Evolutionary conservation across 192 early-diverging fungal genomes (phyloP), one percentile per base, ranked within the genome.

Genomic region (Thamnidium elegans): DNA sequence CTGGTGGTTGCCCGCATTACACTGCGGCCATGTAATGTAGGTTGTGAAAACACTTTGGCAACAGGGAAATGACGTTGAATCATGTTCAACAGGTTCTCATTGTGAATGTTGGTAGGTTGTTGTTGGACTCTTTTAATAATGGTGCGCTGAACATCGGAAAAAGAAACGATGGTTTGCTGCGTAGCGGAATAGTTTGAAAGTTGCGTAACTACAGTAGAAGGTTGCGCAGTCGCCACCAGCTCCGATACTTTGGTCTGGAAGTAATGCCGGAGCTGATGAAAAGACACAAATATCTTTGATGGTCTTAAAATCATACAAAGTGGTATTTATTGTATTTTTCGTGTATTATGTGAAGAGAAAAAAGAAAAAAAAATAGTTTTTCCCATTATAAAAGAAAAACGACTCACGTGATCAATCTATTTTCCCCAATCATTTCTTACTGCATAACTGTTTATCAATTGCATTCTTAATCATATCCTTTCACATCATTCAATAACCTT

Each of bases 191-290:
- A 39, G 0, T 43, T 19, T 23, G 15, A 5, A 7, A 32, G n/a
- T 51, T 32, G 45, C 14, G 26, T 36, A n/a, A 50, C 34, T 9
- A 54, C 26, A 17, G 30, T 36, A 30, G 45, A 26, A 48, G 65
- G 44, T 46, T 58, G 52, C 19, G 36, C 19, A 1, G 32, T 39
- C 58, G n/a, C 31, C n/a, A 63, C 45, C 68, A 70, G 52, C 54
- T 70, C 68, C 3, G 61, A 55, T 31, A 70, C 26, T 26, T 55
- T 55, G 20, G 31, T 34, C 26, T 70, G 62, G 30, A 70, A 31
- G 53, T 55, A 70, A 17, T 62, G 62, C 50, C 68, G 61, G 19
- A 70, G 62, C 52, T 70, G 68, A 31, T 70, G 68, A 50, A 70
- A 55, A 15, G 58, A 50, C 44, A 47, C 54, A 58, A 70, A 70